These are phyloP conservation scores for Marchantia paleacea DNA, from an alignment of 225 moss, liverwort and hornwort species.

Conservation along the genomic window DNA sequence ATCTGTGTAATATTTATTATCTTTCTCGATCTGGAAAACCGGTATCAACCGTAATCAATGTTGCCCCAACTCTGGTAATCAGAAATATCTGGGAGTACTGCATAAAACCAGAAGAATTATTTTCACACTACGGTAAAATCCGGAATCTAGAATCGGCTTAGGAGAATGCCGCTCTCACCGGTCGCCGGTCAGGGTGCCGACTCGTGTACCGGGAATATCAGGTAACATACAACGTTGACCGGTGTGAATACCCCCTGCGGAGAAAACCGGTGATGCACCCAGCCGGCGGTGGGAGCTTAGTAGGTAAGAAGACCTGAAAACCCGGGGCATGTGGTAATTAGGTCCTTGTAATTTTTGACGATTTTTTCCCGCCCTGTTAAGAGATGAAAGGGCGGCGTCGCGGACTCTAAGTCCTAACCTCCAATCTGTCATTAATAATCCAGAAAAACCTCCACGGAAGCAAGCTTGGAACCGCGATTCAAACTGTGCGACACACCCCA, in stretches of 20 bases:
- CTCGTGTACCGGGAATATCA: background rate
- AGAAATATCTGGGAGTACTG: too few relatives aligned
- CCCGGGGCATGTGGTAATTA: conserved; percentile 15
- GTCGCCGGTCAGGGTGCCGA: conserved; percentile 2
- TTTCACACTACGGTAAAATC: too few relatives aligned
- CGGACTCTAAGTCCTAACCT: conserved; percentile 19
- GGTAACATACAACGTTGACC: background rate
- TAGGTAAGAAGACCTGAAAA: conserved; percentile 8
- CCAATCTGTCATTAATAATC: background rate
- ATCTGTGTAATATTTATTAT: too few relatives aligned
- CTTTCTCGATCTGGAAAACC: too few relatives aligned
- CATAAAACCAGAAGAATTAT: too few relatives aligned
- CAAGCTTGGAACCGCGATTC: background rate
- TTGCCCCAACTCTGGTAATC: too few relatives aligned
- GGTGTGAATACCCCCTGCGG: too few relatives aligned
- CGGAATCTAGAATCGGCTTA: background rate
- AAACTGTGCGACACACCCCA: background rate
- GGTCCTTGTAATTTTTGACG: background rate
- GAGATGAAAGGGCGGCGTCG: conserved; percentile 24
- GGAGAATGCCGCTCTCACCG: conserved; percentile 6
- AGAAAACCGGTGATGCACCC: background rate
- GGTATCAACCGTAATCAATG: too few relatives aligned
- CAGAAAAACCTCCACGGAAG: background rate
- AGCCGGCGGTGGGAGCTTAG: background rate
- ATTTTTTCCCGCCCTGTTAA: conserved; percentile 27